A percentile compares a stretch with the other conserved stretches of the same genome.
Evolutionary conservation across 2,329 filamentous ascomycete species (phyloP).

Genomic region (Aspergillus phoenicis): DNA sequence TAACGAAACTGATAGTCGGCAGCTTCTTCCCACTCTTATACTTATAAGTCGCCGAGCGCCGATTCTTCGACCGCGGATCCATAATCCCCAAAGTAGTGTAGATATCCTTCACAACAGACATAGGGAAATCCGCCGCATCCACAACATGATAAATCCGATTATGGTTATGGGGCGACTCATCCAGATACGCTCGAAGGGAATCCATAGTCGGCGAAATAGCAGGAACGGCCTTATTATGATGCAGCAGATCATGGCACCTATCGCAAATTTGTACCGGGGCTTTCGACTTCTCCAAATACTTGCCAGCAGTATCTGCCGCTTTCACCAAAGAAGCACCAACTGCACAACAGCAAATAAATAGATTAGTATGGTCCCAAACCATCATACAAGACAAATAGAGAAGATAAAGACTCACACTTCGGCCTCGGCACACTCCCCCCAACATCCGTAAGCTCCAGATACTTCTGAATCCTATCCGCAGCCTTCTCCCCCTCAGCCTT

Average conservation of each 20-base stretch:
- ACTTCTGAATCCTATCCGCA: conserved; percentile 13
- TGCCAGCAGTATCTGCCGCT: conserved; percentile 21
- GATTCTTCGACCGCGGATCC: conserved; percentile 75
- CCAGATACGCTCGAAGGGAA: conserved; percentile 78
- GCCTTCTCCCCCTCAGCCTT: conserved; percentile 13
- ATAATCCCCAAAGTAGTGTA: conserved; percentile 70
- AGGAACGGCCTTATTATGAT: conserved; percentile 71
- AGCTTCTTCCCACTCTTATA: conserved; percentile 70
- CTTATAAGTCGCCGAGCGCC: conserved; percentile 68
- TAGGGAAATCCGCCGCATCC: conserved; percentile 94
- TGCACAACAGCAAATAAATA: conserved; percentile 4
- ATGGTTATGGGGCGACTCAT: conserved; percentile 82
- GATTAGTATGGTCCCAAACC: conserved; percentile 5
- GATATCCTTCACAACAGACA: conserved; percentile 83
- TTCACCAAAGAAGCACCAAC: conserved; percentile 27
- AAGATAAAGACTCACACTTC: conserved; percentile 15
- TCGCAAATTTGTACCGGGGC: conserved; percentile 64
- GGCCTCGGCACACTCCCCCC: conserved; percentile 8
- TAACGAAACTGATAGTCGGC: conserved; percentile 85
- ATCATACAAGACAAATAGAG: neutral
- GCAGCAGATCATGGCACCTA: conserved; percentile 78
- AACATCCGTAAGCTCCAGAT: conserved; percentile 9
- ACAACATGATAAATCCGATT: conserved; percentile 96
- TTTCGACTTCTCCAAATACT: conserved; percentile 25
- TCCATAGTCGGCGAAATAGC: conserved; percentile 81